phyloP scores from a whole-genome alignment of 2,329 filamentous ascomycete species.

The Aspergillus spinulosporus region DNA sequence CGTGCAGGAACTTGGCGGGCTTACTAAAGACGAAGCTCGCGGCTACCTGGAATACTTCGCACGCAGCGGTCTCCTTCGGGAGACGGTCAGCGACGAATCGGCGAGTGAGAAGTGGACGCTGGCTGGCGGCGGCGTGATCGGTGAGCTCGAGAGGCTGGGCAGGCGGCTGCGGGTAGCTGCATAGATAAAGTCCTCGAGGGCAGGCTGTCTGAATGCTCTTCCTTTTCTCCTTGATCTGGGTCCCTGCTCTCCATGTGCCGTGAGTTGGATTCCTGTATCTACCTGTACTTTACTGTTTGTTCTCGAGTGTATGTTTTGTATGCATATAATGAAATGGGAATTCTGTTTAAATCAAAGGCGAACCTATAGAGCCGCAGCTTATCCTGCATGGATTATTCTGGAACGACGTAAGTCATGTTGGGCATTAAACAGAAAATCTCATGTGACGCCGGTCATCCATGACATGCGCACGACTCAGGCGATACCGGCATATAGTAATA shows the following conservation, averaged over 20 bases:
- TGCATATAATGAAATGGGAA: constrained; percentile 36
- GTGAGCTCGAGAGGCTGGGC: constrained; percentile 75
- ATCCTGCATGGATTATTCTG: not conserved
- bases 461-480: constrained; percentile 2
- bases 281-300: constrained; percentile 35
- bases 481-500: not conserved
- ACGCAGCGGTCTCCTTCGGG: constrained; percentile 74
- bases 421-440: not conserved
- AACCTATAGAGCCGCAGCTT: not conserved
- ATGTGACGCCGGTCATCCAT: constrained; percentile 3
- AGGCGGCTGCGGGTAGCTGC: constrained; percentile 44
- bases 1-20: constrained; percentile 61
- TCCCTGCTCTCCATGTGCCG: constrained; percentile 6
- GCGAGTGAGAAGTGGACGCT: constrained; percentile 83
- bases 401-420: constrained; percentile 5
- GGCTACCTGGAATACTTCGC: constrained; percentile 92
- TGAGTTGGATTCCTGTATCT: constrained; percentile 26
- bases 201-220: not conserved
- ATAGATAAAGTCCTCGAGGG: constrained; percentile 13
- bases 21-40: constrained; percentile 73
- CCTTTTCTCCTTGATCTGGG: not conserved
- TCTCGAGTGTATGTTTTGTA: constrained; percentile 31
- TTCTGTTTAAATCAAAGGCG: not conserved
- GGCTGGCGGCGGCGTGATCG: constrained; percentile 76
- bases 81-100: constrained; percentile 66